phyloP scores from a whole-genome alignment of 2,329 filamentous ascomycete species.

The Ascocoryne sarcoides region DNA sequence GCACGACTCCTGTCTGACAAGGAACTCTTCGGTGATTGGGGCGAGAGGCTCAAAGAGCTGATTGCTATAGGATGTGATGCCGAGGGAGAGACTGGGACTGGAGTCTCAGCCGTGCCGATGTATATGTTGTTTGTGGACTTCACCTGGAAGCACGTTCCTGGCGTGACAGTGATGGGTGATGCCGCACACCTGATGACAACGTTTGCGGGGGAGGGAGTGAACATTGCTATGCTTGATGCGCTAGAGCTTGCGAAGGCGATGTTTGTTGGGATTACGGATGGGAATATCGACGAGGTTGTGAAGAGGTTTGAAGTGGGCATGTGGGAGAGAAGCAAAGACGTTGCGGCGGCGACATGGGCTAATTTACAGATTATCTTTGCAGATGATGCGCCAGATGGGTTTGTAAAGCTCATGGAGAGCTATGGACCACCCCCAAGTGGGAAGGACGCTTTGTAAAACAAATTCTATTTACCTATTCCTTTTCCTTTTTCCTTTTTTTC shows the following conservation, averaged over 20 bases:
- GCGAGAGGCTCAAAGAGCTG: conserved; percentile 3
- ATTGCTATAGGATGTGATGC: conserved; percentile 3
- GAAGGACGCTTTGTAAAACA: too few relatives aligned
- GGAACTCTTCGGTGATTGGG: conserved; percentile 5
- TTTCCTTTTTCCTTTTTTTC: too few relatives aligned
- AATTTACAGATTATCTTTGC: not conserved
- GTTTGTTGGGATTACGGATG: not conserved
- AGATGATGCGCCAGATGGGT: not conserved
- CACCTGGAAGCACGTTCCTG: conserved; percentile 19
- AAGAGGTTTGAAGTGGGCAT: not conserved
- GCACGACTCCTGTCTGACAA: conserved; percentile 3
- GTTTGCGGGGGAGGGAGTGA: conserved; percentile 37
- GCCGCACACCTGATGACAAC: conserved; percentile 41
- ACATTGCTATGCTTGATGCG: conserved; percentile 32
- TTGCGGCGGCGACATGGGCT: not conserved
- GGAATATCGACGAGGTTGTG: not conserved
- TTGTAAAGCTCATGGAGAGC: not conserved
- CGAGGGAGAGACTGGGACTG: too few relatives aligned
- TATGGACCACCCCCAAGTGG: not conserved
- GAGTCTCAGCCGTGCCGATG: conserved; percentile 1
- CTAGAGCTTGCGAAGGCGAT: not conserved
- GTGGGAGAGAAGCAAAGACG: not conserved
- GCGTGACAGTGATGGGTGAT: conserved; percentile 41
- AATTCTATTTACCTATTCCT: too few relatives aligned
- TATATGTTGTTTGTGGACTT: conserved; percentile 8